Conservation (phyloP, 192 early-diverging fungal genomes). For the Coemansia sp. region DNA sequence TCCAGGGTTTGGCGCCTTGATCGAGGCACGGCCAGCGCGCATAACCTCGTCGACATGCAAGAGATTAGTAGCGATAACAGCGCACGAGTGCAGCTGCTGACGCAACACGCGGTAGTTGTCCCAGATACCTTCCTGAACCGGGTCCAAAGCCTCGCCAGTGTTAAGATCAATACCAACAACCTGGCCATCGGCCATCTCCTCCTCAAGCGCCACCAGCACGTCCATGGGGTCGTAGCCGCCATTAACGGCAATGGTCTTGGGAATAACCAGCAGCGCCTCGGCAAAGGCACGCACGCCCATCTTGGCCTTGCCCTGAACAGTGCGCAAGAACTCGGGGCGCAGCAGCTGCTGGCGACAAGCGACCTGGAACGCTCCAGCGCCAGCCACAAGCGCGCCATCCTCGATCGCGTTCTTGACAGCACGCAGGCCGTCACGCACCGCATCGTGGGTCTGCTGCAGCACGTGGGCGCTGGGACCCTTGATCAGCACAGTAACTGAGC, state of each 20-base stretch:
- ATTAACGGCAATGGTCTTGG: slow-evolving; percentile 95
- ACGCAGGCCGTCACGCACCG: slow-evolving; percentile 96
- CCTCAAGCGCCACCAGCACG: slow-evolving; percentile 90
- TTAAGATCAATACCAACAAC: slow-evolving; percentile 92
- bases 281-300: slow-evolving; percentile 98
- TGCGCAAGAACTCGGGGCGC: slow-evolving; percentile 78
- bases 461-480: slow-evolving; percentile 95
- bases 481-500: slow-evolving; percentile 91
- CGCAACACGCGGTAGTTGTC: slow-evolving; percentile 98
- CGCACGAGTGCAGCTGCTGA: slow-evolving; percentile 94
- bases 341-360: slow-evolving; percentile 81
- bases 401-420: slow-evolving; percentile 99
- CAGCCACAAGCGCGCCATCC: slow-evolving; percentile 86
- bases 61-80: slow-evolving; percentile 98
- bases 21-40: slow-evolving; percentile 66
- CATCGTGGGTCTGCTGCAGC: slow-evolving; percentile 95
- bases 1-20: slow-evolving; percentile 56
- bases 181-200: slow-evolving; percentile 91
- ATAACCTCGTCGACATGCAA: slow-evolving; percentile 99
- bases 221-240: slow-evolving; percentile 97
- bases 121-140: slow-evolving; percentile 91
- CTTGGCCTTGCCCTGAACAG: slow-evolving; percentile 91
- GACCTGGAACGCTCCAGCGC: slow-evolving; percentile 96
- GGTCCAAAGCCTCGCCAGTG: slow-evolving; percentile 93
- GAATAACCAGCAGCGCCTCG: slow-evolving; percentile 94